Evolutionary conservation across 129 eudicot genomes (phyloP), one percentile per base, ranked within the genome.

Genomic region (Tanacetum coccineum): DNA sequence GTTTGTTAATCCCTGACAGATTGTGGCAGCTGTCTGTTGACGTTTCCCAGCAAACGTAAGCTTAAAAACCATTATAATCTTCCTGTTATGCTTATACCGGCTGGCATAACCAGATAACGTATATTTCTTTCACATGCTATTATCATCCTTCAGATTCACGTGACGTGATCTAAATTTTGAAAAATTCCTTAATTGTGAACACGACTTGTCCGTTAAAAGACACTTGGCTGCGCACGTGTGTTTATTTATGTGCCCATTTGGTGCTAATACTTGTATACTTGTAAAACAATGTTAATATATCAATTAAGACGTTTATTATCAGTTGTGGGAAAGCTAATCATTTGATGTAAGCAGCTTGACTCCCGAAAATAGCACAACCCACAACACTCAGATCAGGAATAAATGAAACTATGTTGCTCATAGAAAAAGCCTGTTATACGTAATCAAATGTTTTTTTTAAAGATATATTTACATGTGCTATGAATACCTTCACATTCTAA

Each of bases 21-120:
- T 46, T 70, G 45, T 70, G 71, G 58, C 49, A 45, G 56, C 65
- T 25, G 45, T 56, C 46, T 56, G 54, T 45, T 47, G 65, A 56
- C 46, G 65, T 56, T 69, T 69, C 40, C 45, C 52, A 6, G 22
- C 15, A 58, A 26, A 46, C 21, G 11, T 25, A 26, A 59, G 30
- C 48, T 47, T 45, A 26, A 58, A 45, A 30, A 48, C 74, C 2
- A 21, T 30, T 32, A 19, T 47, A 64, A 51, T 22, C 15, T 28
- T 26, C 70, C 11, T 52, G 18, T 4, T 40, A 45, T 22, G 70
- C 40, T 20, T 22, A 25, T 73, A 40, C 47, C 42, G 40, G 64
- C 9, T 63, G 9, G 56, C 57, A 21, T 73, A 70, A 53, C 57
- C 50, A 30, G 50, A 39, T 72, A 40, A 51, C 17, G 11, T 39